Conservation (phyloP, 2,329 filamentous ascomycete species). For the Phaeosphaeria sp. region DNA sequence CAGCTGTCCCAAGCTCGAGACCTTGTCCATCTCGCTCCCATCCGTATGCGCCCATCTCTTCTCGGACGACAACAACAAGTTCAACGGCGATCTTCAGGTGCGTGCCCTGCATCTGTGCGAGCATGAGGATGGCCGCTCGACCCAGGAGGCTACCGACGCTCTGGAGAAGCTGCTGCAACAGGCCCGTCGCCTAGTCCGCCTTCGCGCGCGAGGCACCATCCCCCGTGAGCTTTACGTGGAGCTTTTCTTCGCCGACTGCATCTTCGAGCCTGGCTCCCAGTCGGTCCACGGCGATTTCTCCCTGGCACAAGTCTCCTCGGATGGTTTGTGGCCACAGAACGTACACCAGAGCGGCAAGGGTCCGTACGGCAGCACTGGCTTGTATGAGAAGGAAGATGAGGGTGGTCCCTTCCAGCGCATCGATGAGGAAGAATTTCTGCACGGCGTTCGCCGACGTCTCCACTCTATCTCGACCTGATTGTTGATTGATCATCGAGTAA, state of each 20-base stretch:
- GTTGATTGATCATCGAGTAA: conserved; percentile 20
- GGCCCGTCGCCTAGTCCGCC: conserved; percentile 50
- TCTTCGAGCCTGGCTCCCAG: conserved; percentile 56
- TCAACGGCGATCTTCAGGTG: conserved; percentile 57
- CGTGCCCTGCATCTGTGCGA: conserved; percentile 57
- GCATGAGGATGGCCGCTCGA: conserved; percentile 46
- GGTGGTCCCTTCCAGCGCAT: conserved; percentile 49
- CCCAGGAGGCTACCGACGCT: conserved; percentile 41
- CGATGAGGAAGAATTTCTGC: conserved; percentile 48
- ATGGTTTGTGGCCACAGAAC: conserved; percentile 50
- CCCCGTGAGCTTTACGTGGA: conserved; percentile 53
- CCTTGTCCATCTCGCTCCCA: conserved; percentile 57
- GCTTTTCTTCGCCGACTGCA: conserved; percentile 59
- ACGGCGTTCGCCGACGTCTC: conserved; percentile 43
- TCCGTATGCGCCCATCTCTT: conserved; percentile 57
- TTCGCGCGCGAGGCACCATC: conserved; percentile 46
- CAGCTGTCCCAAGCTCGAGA: conserved; percentile 54
- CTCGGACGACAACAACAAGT: conserved; percentile 52
- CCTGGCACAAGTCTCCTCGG: conserved; percentile 49
- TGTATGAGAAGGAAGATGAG: conserved; percentile 58
- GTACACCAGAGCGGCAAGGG: conserved; percentile 52
- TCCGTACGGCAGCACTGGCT: conserved; percentile 57
- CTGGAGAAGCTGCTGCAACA: conserved; percentile 51
- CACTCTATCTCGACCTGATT: conserved; percentile 47
- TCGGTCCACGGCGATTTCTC: conserved; percentile 59